Conservation (phyloP, 352 stramenopile genomes). For the Globisporangium lucens region DNA sequence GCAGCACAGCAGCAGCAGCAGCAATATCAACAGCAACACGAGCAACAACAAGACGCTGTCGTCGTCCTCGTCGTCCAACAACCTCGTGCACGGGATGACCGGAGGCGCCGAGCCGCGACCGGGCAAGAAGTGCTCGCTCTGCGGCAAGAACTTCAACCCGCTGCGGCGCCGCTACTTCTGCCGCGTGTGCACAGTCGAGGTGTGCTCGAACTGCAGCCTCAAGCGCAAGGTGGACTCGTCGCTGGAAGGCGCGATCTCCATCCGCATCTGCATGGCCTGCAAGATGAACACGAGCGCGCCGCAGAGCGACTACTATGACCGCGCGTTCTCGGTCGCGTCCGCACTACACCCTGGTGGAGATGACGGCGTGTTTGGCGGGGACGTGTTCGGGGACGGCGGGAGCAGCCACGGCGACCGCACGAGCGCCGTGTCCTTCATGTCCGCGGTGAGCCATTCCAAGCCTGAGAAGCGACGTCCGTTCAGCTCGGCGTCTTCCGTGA, state of each 20-base stretch:
- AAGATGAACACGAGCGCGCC: constrained; percentile 57
- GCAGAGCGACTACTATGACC: constrained; percentile 52
- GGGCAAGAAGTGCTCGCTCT: constrained; percentile 67
- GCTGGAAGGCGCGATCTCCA: constrained; percentile 33
- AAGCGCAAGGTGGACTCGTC: constrained; percentile 34
- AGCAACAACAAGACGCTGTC: background rate
- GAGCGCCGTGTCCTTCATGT: constrained; percentile 20
- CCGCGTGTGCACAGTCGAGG: constrained; percentile 50
- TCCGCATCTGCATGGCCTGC: constrained; percentile 74
- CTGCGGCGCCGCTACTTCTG: constrained; percentile 73
- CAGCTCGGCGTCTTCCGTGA: constrained; percentile 6
- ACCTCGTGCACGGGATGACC: constrained; percentile 8
- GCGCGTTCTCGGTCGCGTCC: constrained; percentile 42
- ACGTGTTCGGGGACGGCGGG: constrained; percentile 15
- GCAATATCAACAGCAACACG: constrained; percentile 11
- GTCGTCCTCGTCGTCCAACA: background rate
- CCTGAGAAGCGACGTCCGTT: background rate
- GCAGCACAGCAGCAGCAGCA: constrained; percentile 19
- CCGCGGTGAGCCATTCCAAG: background rate
- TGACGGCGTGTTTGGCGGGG: constrained; percentile 18
- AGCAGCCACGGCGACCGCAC: constrained; percentile 14
- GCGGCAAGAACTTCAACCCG: constrained; percentile 81
- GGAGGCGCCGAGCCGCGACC: constrained; percentile 6
- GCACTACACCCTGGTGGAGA: constrained; percentile 19
- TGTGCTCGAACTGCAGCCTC: constrained; percentile 77